Percentiles rank a stretch among this genome's conserved stretches.
These are phyloP conservation scores for Tephrocybe sp. DNA, from an alignment of 768 basidiomycete genomes.

Conservation along the genomic window DNA sequence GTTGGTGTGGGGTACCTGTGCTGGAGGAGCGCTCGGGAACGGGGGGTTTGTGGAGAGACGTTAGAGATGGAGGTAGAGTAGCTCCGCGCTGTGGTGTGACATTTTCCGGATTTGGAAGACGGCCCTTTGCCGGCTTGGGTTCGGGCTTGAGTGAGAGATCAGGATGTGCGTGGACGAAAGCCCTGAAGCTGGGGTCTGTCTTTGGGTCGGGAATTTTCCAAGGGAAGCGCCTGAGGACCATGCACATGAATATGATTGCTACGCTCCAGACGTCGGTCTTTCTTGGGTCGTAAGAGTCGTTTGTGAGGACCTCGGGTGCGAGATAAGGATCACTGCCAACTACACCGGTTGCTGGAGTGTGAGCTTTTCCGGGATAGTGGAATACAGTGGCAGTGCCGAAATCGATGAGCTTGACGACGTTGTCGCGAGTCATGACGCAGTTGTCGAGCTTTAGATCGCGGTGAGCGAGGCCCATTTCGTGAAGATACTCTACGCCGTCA, in stretches of 20 bases:
- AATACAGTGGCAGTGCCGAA: conserved; percentile 99
- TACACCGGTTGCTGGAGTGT: conserved; percentile 78
- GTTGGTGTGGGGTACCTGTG: conserved; percentile 25
- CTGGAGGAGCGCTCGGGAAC: conserved; percentile 33
- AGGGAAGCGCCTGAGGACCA: conserved; percentile 95
- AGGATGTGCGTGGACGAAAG: conserved; percentile 91
- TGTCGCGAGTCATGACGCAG: conserved; percentile 95
- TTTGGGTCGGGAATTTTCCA: conserved; percentile 98
- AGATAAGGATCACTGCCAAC: conserved; percentile 98
- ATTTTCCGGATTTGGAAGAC: conserved; percentile 9
- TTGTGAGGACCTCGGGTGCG: conserved; percentile 88
- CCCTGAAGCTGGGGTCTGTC: conserved; percentile 85
- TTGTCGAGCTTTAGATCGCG: conserved; percentile 99
- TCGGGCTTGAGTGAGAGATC: conserved; percentile 61
- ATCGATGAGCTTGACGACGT: conserved; percentile 98
- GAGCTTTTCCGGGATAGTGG: conserved; percentile 92
- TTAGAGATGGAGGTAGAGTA: conserved; percentile 34
- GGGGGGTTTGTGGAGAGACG: conserved; percentile 22
- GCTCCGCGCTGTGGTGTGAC: conserved; percentile 26
- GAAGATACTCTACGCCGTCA: conserved; percentile 96
- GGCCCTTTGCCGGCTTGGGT: conserved; percentile 29
- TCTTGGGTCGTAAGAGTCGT: conserved; percentile 86
- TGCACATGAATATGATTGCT: conserved; percentile 98
- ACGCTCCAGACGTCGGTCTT: conserved; percentile 99
- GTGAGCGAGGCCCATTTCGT: conserved; percentile 95